These are phyloP conservation scores for Limnomonas spitsbergensis DNA, from an alignment of 139 green algal genomes.

Conservation along the genomic window DNA sequence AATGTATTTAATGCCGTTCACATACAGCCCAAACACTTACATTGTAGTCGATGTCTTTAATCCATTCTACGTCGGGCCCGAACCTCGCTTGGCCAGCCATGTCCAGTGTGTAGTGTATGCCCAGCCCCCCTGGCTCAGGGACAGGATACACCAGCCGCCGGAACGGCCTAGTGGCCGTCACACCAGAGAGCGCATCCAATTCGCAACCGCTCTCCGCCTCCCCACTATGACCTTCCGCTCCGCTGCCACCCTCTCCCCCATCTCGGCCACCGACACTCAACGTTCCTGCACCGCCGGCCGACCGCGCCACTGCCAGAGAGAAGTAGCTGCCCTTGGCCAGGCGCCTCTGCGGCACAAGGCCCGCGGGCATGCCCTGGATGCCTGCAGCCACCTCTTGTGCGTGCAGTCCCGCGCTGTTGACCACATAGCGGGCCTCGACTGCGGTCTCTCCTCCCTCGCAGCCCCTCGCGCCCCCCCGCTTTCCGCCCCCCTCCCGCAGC, in stretches of 20 bases:
- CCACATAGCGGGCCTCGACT: background rate
- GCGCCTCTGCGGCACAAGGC: slow-evolving; percentile 46
- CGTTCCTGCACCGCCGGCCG: too few species aligned
- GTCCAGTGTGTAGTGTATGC: slow-evolving; percentile 87
- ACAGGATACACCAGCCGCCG: slow-evolving; percentile 81
- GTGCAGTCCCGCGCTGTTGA: slow-evolving; percentile 25
- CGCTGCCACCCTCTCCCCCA: background rate
- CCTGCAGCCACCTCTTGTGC: slow-evolving; percentile 35
- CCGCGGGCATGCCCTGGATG: slow-evolving; percentile 35
- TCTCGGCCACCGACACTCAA: background rate
- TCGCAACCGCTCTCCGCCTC: too few species aligned
- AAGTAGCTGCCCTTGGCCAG: slow-evolving; percentile 71
- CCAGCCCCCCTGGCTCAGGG: slow-evolving; percentile 75
- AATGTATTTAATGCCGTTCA: too few species aligned
- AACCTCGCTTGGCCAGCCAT: slow-evolving; percentile 73
- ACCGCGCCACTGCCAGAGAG: slow-evolving; percentile 12
- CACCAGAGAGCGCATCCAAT: background rate
- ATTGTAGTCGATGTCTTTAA: slow-evolving; percentile 27
- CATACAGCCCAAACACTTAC: too few species aligned
- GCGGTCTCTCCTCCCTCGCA: background rate
- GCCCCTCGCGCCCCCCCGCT: background rate
- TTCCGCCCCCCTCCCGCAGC: background rate
- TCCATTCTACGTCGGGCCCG: slow-evolving; percentile 90
- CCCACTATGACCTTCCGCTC: too few species aligned
- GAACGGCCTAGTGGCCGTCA: slow-evolving; percentile 47